Evolutionary conservation across 805 yeast genomes (phyloP), one percentile per base, ranked within the genome.

Genomic region (Ogataea glucozyma): DNA sequence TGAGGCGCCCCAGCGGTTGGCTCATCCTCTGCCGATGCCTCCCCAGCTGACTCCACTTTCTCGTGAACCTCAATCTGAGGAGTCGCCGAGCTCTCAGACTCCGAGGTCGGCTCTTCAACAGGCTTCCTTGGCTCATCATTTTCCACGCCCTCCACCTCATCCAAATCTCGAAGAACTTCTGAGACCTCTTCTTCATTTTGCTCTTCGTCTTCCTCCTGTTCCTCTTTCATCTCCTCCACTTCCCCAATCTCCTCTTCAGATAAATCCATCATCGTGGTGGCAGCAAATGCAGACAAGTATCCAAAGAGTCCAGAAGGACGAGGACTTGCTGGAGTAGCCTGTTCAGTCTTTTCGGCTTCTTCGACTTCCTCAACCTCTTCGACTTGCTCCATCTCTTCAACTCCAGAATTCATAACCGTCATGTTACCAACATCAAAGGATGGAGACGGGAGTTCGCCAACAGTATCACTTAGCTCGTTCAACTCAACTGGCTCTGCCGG

Each of bases 121-220:
- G 5, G 18, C 27, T 17, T 30, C 4, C 12, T 17, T 20, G 21
- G 31, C 31, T 12, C 44, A 3, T 34, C 31, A 16, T 34, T 26
- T 19, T 14, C 26, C 14, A 9, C 11, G 18, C 32, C 43, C 4
- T 29, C 32, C 12, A 14, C 37, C 26, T 41, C 44, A 13, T 38
- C 37, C 13, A 23, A n/a, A n/a, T n/a, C n/a, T n/a, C n/a, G n/a
- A n/a, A n/a, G n/a, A n/a, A n/a, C n/a, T n/a, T n/a, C n/a, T n/a
- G n/a, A n/a, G n/a, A n/a, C 43, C 4, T 26, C 35, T 19, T 31
- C 32, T 22, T 30, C 22, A 6, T 23, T 27, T 14, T 20, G 26
- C 14, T 41, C 45, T 34, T 33, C 41, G 21, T 33, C 34, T 17
- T 41, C 34, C 13, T 18, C n/a, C 12, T 30, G 20, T 11, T 10